Conservation (phyloP, 2,329 filamentous ascomycete species). For the Gnomoniopsis smithogilvyi region DNA sequence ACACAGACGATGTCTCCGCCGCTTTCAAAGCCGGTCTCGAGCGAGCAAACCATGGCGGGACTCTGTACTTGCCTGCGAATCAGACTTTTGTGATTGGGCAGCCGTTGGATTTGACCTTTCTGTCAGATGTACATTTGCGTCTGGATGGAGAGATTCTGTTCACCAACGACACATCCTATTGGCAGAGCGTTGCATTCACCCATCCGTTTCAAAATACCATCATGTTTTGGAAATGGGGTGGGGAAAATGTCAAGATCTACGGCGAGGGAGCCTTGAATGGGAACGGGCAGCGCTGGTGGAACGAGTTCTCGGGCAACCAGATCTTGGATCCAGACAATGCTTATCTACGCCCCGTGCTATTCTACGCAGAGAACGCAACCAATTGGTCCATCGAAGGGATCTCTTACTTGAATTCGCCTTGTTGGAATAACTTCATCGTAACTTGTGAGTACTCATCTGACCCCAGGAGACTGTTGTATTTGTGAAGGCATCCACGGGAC, state of each 20-base stretch:
- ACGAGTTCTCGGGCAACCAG: conserved; percentile 21
- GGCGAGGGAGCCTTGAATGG: conserved; percentile 55
- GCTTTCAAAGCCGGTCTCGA: conserved; percentile 53
- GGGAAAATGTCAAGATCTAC: conserved; percentile 57
- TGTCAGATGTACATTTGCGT: conserved; percentile 55
- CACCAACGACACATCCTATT: conserved; percentile 41
- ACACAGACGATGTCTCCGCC: conserved; percentile 53
- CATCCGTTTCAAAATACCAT: conserved; percentile 48
- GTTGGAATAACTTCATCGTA: conserved; percentile 63
- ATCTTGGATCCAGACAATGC: conserved; percentile 51
- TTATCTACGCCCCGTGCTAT: conserved; percentile 57
- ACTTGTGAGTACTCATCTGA: conserved; percentile 35
- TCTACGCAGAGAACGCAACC: conserved; percentile 59
- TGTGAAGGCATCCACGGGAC: too few relatives aligned
- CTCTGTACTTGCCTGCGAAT: conserved; percentile 49
- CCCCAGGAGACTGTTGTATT: not conserved
- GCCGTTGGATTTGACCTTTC: conserved; percentile 55
- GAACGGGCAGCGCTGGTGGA: conserved; percentile 46
- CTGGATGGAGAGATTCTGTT: conserved; percentile 55
- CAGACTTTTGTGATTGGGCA: conserved; percentile 57
- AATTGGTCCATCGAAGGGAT: conserved; percentile 56
- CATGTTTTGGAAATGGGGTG: conserved; percentile 63
- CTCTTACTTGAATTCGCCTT: conserved; percentile 57
- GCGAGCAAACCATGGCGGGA: conserved; percentile 56
- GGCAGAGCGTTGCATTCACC: conserved; percentile 38